Evolutionary conservation across 2,329 filamentous ascomycete species (phyloP), one percentile per base, ranked within the genome.

Genomic region (Nannizziopsis arthrosporioides): DNA sequence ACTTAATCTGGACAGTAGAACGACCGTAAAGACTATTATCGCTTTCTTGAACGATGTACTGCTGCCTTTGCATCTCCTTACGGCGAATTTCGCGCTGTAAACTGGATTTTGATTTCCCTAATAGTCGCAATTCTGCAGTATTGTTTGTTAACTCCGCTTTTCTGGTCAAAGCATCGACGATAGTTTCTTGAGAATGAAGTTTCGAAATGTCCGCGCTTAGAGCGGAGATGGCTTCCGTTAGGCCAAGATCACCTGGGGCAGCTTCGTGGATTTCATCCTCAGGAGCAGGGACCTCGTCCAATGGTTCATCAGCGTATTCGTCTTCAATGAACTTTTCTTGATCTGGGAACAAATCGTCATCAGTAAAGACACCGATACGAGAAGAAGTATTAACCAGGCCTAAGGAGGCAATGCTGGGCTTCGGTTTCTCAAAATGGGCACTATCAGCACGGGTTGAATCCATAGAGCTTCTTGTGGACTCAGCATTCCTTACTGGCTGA

Each of bases 81-180:
- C 89, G 81, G 49, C 87, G 79, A 47, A 96, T 88, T 64, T 98
- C 92, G 55, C 92, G 77, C 59, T 94, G 85, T 49, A 98, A 70
- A 64, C 92, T 98, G 30, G 88, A 82, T 64, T 92, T 94, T 0
- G 88, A 95, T 64, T 98, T 98, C 47, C 84, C 81, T 44, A 98
- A 66, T 53, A 98, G 96, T 31, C 92, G 78, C 45, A 98, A 65
- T 64, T 98, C 92, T 1, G 90, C 87, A 11, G 84, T 88, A 61
- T 98, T 98, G 63, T 98, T 98, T 1, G 92, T 98, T 45, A 98
- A 71, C 63, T 98, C 92, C 0, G 93, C 92, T 67, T 98, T 98
- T 49, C 85, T 80, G 2, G 86, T 92, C 50, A 98, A 69, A 1
- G 90, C 93, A 57, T 95, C 86, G 14, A 98, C 80, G 14, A 98